phyloP scores from a whole-genome alignment of 306 rosid genomes.

The Dicorynia guianensis region DNA sequence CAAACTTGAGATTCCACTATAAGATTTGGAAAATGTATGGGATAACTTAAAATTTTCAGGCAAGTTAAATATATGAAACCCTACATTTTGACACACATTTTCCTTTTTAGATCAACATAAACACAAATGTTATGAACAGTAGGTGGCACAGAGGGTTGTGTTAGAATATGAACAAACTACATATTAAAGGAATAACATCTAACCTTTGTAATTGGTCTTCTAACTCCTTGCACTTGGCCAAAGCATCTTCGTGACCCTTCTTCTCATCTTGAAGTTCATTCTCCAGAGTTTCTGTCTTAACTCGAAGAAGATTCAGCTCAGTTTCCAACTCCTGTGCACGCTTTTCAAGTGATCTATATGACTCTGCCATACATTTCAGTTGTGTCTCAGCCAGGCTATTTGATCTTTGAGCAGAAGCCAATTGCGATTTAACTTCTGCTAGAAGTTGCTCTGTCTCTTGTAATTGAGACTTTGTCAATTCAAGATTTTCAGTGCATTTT shows the following conservation, averaged over 20 bases:
- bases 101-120: conserved; percentile 21
- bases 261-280: conserved; percentile 81
- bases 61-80: conserved; percentile 18
- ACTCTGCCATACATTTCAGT: conserved; percentile 98
- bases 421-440: conserved; percentile 76
- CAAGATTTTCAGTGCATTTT: conserved; percentile 71
- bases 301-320: conserved; percentile 65
- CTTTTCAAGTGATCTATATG: conserved; percentile 88
- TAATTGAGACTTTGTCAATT: conserved; percentile 73
- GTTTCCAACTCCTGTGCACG: conserved; percentile 78
- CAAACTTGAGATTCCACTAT: neutral
- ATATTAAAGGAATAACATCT: conserved; percentile 33
- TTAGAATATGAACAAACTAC: conserved; percentile 12
- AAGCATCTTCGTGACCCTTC: conserved; percentile 70
- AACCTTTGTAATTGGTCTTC: conserved; percentile 85
- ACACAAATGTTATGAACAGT: conserved; percentile 18
- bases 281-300: conserved; percentile 70
- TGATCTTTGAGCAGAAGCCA: conserved; percentile 78
- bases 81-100: conserved; percentile 21
- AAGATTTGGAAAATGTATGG: neutral
- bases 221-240: conserved; percentile 72
- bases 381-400: conserved; percentile 94
- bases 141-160: conserved; percentile 3
- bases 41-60: neutral
- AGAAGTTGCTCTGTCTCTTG: conserved; percentile 89